These are phyloP conservation scores for Xerocomellus dryophilus DNA, from an alignment of 768 basidiomycete species.

Conservation along the genomic window DNA sequence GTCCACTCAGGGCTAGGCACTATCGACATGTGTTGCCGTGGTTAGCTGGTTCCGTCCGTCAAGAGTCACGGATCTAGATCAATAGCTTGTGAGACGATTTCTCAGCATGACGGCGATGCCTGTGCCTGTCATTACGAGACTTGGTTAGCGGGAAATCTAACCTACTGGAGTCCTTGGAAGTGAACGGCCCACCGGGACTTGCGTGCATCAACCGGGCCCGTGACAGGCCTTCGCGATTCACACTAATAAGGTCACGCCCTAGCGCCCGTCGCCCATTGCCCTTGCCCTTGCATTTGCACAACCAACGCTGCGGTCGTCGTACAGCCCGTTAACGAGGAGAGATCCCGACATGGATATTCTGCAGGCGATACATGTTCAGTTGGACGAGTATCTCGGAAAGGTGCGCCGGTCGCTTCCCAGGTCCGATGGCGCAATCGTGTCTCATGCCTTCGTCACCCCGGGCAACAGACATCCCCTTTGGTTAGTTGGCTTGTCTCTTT, in stretches of 20 bases:
- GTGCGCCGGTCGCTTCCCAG: constrained; percentile 12
- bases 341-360: constrained; percentile 15
- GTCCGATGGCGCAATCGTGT: constrained; percentile 33
- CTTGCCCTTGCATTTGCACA: background rate
- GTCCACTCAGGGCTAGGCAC: too few relatives aligned
- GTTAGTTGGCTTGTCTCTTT: constrained; percentile 9
- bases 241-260: background rate
- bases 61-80: too few relatives aligned
- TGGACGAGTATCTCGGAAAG: constrained; percentile 23
- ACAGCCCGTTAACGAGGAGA: background rate
- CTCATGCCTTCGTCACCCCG: constrained; percentile 23
- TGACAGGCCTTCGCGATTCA: constrained; percentile 6
- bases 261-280: background rate
- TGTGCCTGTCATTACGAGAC: constrained; percentile 4
- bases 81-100: background rate
- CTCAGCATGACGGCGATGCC: background rate
- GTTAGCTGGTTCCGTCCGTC: too few relatives aligned
- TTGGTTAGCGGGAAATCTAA: background rate
- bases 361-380: constrained; percentile 10
- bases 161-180: background rate
- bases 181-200: background rate
- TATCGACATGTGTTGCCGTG: too few relatives aligned
- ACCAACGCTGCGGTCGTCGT: constrained; percentile 1
- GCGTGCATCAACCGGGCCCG: background rate
- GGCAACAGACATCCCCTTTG: constrained; percentile 17